These are phyloP conservation scores for Coemansia asiatica DNA, from an alignment of 192 early-diverging fungal genomes.

Conservation along the genomic window DNA sequence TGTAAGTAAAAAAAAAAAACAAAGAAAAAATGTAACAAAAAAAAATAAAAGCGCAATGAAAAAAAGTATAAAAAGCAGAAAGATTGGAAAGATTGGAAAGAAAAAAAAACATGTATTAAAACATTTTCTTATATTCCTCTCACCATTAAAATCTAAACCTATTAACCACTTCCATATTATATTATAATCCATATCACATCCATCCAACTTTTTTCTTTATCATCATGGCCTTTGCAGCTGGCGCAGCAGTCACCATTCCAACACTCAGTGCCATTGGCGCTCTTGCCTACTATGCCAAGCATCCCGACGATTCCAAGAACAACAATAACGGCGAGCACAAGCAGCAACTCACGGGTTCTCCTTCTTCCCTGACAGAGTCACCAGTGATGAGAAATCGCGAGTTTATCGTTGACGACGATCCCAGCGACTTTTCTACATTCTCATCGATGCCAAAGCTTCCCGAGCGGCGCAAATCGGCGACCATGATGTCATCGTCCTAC, in stretches of 20 bases:
- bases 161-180: background rate
- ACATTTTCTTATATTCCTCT: background rate
- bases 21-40: background rate
- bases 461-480: slow-evolving; percentile 22
- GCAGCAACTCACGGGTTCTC: slow-evolving; percentile 19
- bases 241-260: slow-evolving; percentile 49
- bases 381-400: slow-evolving; percentile 28
- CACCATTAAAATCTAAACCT: background rate
- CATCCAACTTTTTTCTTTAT: background rate
- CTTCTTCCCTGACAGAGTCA: slow-evolving; percentile 8
- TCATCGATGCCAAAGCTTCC: slow-evolving; percentile 28
- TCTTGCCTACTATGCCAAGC: slow-evolving; percentile 43
- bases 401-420: slow-evolving; percentile 45
- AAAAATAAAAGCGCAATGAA: background rate
- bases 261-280: slow-evolving; percentile 40
- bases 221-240: slow-evolving; percentile 52
- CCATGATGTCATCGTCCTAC: background rate
- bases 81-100: too few relatives aligned
- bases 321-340: slow-evolving; percentile 8
- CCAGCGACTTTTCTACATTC: slow-evolving; percentile 50
- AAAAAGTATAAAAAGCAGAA: too few relatives aligned
- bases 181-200: too few relatives aligned
- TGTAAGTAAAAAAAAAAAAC: background rate
- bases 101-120: too few relatives aligned
- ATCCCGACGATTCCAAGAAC: slow-evolving; percentile 16